Base-by-base conservation (phyloP, 371 early-diverging fungal genomes). In the Mortierella sp. region DNA sequence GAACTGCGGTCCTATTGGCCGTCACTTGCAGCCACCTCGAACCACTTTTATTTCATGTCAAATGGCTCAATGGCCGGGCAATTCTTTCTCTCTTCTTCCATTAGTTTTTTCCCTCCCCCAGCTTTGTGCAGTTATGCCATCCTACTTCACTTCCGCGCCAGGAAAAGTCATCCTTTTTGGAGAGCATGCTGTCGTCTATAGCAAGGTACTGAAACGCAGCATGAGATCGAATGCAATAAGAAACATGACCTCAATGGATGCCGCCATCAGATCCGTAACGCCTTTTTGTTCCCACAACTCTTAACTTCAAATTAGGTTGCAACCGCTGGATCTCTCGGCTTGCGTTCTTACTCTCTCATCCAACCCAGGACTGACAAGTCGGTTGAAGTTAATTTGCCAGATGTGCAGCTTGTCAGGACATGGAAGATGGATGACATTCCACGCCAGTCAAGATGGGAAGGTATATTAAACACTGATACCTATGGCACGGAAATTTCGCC, bases 111-210 rank as follows among this genome's bases (percentile, higher is more conserved):
- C 41, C 34, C 14, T 42, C 27, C 37, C 28, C 37, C 34, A 12
- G 15, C 44, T 34, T 17, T n/a, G 9, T 27, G n/a, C 50, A n/a
- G n/a, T n/a, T 32, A 73, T 67, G 67, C 66, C 72, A 3, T 56
- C 73, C 26, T 72, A 67, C 68, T 67, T 46, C 23, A 66, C 67
- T 46, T 93, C 93, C 44, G 93, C 97, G 8, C 99, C 99, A 0
- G 99, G 96, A 55, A 99, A 99, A 80, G 92, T 94, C 62, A 99
- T 99, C 64, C 76, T 98, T 50, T 97, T 98, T 86, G 99, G 99
- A 49, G 99, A 99, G 71, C 99, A 99, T 65, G 94, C 97, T 1
- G 98, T 97, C 14, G 98, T 99, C 23, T 94, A 99, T 76, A 93
- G 95, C 67, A 96, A 96, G 88, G 94, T 94, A 82, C 26, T 28